Evolutionary conservation across 1,284 basidiomycete species (phyloP).

Genomic region (Apiotrichum montevideense): DNA sequence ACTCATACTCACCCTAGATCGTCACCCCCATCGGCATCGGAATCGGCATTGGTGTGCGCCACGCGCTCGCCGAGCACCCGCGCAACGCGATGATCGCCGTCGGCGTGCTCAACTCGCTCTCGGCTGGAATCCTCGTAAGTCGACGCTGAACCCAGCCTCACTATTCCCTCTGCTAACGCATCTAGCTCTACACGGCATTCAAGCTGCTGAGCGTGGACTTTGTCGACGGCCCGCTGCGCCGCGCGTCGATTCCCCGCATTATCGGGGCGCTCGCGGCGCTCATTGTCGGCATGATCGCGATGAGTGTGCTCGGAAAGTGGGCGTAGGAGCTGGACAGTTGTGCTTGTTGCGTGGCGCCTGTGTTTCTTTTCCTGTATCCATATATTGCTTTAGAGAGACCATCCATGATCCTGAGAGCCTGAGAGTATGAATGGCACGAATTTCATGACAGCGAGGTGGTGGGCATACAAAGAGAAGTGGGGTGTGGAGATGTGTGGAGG

Average conservation of each 20-base stretch:
- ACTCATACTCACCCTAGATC: neutral
- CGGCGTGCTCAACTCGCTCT: constrained; percentile 35
- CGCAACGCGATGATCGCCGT: constrained; percentile 30
- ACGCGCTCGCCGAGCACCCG: constrained; percentile 33
- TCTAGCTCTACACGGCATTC: constrained; percentile 31
- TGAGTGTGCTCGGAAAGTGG: constrained; percentile 46
- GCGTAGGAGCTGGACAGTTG: constrained; percentile 17
- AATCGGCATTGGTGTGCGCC: constrained; percentile 34
- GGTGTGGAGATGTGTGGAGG: too few species aligned
- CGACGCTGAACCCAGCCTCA: neutral
- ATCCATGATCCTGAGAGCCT: too few species aligned
- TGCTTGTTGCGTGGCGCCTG: too few species aligned
- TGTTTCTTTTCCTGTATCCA: too few species aligned
- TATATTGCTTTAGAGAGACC: too few species aligned
- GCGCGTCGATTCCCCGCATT: constrained; percentile 17
- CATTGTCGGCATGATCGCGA: constrained; percentile 30
- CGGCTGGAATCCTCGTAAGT: constrained; percentile 19
- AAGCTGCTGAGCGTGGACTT: constrained; percentile 30
- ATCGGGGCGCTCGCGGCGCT: constrained; percentile 23
- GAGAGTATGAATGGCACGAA: too few species aligned
- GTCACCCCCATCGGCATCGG: constrained; percentile 31
- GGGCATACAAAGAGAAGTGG: too few species aligned
- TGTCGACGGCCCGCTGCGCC: constrained; percentile 23
- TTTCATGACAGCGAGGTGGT: too few species aligned
- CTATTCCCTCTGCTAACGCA: neutral